These are phyloP conservation scores for Diaporthe sp. DNA, from an alignment of 2,329 filamentous ascomycete species.

Conservation along the genomic window DNA sequence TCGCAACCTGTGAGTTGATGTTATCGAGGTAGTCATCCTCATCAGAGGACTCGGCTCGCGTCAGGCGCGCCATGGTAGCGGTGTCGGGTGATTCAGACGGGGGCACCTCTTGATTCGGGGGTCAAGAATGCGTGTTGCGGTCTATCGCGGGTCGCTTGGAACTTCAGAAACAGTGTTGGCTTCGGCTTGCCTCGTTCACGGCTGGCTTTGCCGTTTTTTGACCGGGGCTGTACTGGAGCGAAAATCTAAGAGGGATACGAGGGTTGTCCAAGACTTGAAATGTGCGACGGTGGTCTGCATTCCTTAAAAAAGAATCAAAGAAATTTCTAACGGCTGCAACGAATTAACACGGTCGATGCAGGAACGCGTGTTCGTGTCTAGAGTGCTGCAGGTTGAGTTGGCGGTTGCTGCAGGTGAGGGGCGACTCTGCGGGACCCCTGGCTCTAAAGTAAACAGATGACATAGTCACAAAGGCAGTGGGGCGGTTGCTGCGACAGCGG, in stretches of 20 bases:
- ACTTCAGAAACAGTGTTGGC: not conserved
- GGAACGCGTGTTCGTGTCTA: conserved; percentile 28
- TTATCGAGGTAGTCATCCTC: conserved; percentile 53
- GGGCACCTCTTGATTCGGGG: no score
- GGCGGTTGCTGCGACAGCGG: conserved; percentile 29
- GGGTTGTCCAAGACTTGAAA: not conserved
- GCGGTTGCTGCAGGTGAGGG: conserved; percentile 26
- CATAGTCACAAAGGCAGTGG: conserved; percentile 28
- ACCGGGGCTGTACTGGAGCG: not conserved
- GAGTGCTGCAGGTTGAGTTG: conserved; percentile 38
- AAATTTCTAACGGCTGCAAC: not conserved
- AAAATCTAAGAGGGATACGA: not conserved
- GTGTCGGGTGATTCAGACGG: not conserved
- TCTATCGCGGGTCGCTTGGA: not conserved
- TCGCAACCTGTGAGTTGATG: conserved; percentile 52
- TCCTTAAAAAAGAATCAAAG: not conserved
- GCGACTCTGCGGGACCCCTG: conserved; percentile 2
- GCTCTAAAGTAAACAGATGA: conserved; percentile 39
- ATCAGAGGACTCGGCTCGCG: conserved; percentile 51
- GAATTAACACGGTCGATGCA: conserved; percentile 4
- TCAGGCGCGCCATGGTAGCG: conserved; percentile 46
- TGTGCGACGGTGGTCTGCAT: not conserved
- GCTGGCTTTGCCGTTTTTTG: not conserved
- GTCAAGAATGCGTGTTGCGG: not conserved
- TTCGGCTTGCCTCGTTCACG: not conserved